Base-by-base conservation (phyloP, 208 protist genomes). In the Crithidia mellificae region DNA sequence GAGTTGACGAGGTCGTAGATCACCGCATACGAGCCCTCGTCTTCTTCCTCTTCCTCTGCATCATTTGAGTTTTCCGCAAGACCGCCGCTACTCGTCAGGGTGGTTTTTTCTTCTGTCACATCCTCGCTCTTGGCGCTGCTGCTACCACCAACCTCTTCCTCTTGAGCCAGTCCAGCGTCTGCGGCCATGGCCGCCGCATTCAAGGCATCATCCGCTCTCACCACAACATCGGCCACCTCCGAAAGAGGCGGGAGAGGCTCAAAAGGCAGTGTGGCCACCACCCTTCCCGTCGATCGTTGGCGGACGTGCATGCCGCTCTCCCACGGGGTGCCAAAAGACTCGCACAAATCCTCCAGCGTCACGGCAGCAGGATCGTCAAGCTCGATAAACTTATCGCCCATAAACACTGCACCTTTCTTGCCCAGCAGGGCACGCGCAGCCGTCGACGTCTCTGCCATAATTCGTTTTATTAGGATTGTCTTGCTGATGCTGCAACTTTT, bases 231-330 rank as follows among this genome's bases (percentile, higher is more conserved):
- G 3, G 38, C 32, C 0, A 71, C 49, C 7, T 63, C 53, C 7
- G 51, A 32, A 0, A 61, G 62, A 4, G 65, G 51, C 4, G 77
- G 78, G 0, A 95, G 54, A 8, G 64, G 57, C 50, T 95, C 90
- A 56, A 84, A 93, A 0, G 90, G 85, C 11, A 95, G 72, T 22
- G 90, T 95, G 0, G 84, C 87, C 29, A 93, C 80, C 4, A 91
- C 68, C 6, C 72, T 81, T 8, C 82, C 81, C 6, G 70, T 85
- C 6, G 39, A 57, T 2, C 83, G 74, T 15, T 85, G 75, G 25
- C 70, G 78, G 17, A 95, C 57, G 51, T 72, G 86, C 57, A 85
- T 77, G 34, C 83, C 84, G 12, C 63, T 59, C 12, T 78, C 84
- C 39, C 76, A 78, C 15, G 64, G 51, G 2, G 89, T 51, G 2